Percentiles rank a stretch among this genome's conserved stretches.
Conservation (phyloP, 176 grass and related monocot genomes). For the Oryza coarctata region DNA sequence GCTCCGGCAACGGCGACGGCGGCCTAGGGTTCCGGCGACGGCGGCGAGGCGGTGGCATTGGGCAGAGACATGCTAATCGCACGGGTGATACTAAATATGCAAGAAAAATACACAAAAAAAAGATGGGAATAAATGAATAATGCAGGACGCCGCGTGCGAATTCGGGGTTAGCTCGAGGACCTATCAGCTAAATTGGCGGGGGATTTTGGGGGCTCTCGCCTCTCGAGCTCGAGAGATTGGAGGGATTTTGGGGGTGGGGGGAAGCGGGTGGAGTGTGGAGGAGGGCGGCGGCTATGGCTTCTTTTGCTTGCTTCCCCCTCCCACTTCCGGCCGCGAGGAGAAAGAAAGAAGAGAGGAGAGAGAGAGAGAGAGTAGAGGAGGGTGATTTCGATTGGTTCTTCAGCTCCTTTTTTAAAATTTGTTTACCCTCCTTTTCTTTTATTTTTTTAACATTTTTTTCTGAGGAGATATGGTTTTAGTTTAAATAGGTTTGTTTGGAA, state of each 20-base stretch:
- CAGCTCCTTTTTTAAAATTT: not conserved
- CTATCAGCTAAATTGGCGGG: slow-evolving; percentile 34
- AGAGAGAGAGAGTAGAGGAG: not conserved
- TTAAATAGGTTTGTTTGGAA: not conserved
- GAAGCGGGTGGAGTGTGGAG: not conserved
- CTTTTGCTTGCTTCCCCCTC: not conserved
- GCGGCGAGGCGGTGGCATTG: slow-evolving; percentile 60
- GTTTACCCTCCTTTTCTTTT: not conserved
- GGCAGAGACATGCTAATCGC: slow-evolving; percentile 63
- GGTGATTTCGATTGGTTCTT: slow-evolving; percentile 26
- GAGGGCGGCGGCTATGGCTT: slow-evolving; percentile 8
- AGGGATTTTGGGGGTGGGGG: slow-evolving; percentile 14
- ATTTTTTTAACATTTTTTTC: not conserved
- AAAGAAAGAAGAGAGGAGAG: not conserved
- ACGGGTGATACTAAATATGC: slow-evolving; percentile 42
- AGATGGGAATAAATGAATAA: slow-evolving; percentile 9
- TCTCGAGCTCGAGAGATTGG: slow-evolving; percentile 19
- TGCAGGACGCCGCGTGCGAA: slow-evolving; percentile 40
- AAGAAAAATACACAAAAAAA: not conserved
- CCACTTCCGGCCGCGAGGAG: slow-evolving; percentile 8
- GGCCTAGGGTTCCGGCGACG: slow-evolving; percentile 57
- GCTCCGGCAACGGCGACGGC: slow-evolving; percentile 52
- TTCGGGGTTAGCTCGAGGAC: not conserved
- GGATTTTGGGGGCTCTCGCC: slow-evolving; percentile 4
- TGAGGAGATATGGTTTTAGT: not conserved